Evolutionary conservation across 495 filamentous ascomycete genomes (phyloP).

Genomic region (Amorphotheca resinae): DNA sequence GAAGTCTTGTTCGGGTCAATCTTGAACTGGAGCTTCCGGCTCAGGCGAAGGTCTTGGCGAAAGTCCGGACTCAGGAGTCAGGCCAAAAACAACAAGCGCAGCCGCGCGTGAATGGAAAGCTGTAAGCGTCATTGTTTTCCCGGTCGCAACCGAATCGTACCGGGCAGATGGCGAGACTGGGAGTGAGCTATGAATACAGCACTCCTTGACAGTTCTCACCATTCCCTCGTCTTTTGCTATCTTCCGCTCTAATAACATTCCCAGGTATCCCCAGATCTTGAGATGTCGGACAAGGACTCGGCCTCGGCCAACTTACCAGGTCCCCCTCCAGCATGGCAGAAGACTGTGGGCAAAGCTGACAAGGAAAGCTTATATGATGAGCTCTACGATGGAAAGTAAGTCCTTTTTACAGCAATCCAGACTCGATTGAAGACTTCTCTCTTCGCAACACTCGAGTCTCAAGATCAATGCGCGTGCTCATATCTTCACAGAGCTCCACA

Average conservation of each 20-base stretch:
- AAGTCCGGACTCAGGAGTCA: slow-evolving; percentile 12
- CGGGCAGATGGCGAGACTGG: too few species aligned
- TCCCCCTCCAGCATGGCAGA: slow-evolving; percentile 59
- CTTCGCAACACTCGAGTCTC: too few species aligned
- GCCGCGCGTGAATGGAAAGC: not conserved
- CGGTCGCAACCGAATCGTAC: slow-evolving; percentile 5
- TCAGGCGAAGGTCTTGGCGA: not conserved
- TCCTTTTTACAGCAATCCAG: too few species aligned
- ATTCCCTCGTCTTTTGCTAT: too few species aligned
- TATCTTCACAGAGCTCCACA: slow-evolving; percentile 54
- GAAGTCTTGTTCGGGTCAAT: slow-evolving; percentile 13
- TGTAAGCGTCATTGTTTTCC: slow-evolving; percentile 5
- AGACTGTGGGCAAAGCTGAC: slow-evolving; percentile 50
- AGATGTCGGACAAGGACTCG: slow-evolving; percentile 21
- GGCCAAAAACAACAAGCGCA: slow-evolving; percentile 1
- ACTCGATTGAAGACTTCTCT: slow-evolving; percentile 1
- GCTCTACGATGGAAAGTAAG: slow-evolving; percentile 70
- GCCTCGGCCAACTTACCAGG: slow-evolving; percentile 14
- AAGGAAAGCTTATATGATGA: slow-evolving; percentile 67
- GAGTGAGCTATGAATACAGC: too few species aligned
- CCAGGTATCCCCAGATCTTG: too few species aligned
- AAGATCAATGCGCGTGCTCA: too few species aligned
- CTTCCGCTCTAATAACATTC: too few species aligned
- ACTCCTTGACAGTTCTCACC: not conserved
- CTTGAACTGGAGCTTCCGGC: not conserved